Evolutionary conservation across 352 stramenopile species (phyloP), one percentile per base, ranked within the genome.

Genomic region (Globisporangium perplexum): DNA sequence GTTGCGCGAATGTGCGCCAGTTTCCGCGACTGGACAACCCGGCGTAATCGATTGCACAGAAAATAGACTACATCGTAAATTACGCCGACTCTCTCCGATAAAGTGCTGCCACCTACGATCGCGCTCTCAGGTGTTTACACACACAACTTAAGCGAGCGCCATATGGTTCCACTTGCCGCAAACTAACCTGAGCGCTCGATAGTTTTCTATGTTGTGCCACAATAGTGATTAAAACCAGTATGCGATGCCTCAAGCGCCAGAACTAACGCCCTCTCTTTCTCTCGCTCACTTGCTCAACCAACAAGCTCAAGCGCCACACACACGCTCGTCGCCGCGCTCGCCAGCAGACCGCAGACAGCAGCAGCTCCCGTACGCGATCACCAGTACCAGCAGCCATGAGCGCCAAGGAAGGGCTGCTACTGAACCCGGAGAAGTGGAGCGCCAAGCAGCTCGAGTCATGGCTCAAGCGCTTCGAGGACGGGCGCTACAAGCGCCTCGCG

Each of bases 371-470:
- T 12, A 38, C 31, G 14, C 11, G 12, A 18, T 2, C 31, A 53
- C n/a, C 7, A 44, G 7, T 64, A 75, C 47, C 57, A 52, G 84
- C 78, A 42, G 36, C 41, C 86, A 83, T 90, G 92, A 72, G 94
- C 85, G 91, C 94, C 80, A 86, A 96, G 91, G 96, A 91, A 50
- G 71, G 68, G 47, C 55, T 86, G 50, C 55, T 89, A 50, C 60
- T 87, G 12, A 92, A 91, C 62, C 84, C 84, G n/a, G 78, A 87
- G 60, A 68, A 74, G 48, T 95, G 84, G 84, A 88, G 63, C 50
- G 62, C 74, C 53, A 84, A 88, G 62, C 80, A 95, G 66, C 68
- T 95, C 18, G 72, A 83, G 45, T 63, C 73, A 52, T 95, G 81
- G 81, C 72, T 95, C 41, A 72, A 63, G 43, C 72, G 70, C 50